Percentiles rank a stretch among this genome's conserved stretches.
Conservation (phyloP, 805 yeast genomes). For the Groenewaldozyma tartarivorans region DNA sequence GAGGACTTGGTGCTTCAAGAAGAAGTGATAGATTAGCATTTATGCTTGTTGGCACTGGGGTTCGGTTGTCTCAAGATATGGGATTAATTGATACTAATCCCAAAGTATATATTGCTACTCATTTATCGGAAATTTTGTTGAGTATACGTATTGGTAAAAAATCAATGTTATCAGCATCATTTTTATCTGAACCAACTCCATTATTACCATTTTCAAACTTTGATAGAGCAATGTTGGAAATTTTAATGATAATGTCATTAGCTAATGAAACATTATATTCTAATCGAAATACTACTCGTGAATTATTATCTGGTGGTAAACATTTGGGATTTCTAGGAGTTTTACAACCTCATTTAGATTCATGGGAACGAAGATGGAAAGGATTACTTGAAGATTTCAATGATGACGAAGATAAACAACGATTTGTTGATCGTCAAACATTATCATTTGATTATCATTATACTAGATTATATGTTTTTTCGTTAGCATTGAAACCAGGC, state of each 20-base stretch:
- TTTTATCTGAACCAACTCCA: conserved; percentile 44
- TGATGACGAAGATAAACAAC: conserved; percentile 15
- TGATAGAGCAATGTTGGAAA: conserved; percentile 72
- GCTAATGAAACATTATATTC: conserved; percentile 81
- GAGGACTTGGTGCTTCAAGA: conserved; percentile 73
- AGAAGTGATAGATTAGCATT: conserved; percentile 86
- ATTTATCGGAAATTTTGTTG: conserved; percentile 70
- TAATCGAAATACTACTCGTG: conserved; percentile 27
- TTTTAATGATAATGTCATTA: conserved; percentile 66
- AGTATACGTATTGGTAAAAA: conserved; percentile 75
- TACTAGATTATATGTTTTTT: conserved; percentile 73
- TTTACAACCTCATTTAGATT: conserved; percentile 64
- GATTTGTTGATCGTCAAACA: conserved; percentile 52
- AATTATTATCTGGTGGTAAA: conserved; percentile 24
- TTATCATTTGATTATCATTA: conserved; percentile 76
- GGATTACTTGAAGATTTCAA: conserved; percentile 31
- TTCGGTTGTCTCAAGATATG: conserved; percentile 78
- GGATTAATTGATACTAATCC: conserved; percentile 68
- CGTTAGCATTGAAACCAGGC: conserved; percentile 60
- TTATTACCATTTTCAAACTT: conserved; percentile 43
- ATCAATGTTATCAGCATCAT: conserved; percentile 59
- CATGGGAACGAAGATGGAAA: conserved; percentile 64
- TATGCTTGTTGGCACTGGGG: conserved; percentile 86
- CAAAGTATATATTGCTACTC: conserved; percentile 72
- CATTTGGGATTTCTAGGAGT: conserved; percentile 63